Base-by-base conservation (phyloP, 2,329 filamentous ascomycete species). In the Trematosphaeria pertusa region DNA sequence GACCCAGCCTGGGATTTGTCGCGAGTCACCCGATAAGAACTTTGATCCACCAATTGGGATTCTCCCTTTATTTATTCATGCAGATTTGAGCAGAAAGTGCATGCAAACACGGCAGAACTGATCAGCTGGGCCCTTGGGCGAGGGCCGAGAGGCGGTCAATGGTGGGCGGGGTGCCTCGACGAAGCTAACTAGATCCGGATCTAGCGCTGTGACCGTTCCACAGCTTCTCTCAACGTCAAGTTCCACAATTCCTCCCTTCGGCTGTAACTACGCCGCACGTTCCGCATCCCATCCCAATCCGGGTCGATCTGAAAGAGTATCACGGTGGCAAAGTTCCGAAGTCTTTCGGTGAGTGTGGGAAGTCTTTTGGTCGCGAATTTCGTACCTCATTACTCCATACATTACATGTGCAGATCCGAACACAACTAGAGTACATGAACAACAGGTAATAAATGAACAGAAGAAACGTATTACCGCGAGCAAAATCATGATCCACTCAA, bases 351-450 rank as follows among this genome's bases (percentile, higher is more conserved):
- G 30, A 33, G 37, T 43, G 17, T n/a, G 22, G 24, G 30, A 44
- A 11, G 11, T 18, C 8, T 30, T 34, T 32, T 42, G 22, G 11
- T 19, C 12, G 20, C 31, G 18, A 38, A 40, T 32, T 40, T 35
- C 26, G 37, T 50, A 34, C 37, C 28, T 56, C 55, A 61, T 60
- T 60, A 59, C 44, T 48, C 46, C 50, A 57, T 60, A 64, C 59
- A 61, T 61, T 59, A 58, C 45, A 37, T 43, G 47, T 43, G 49
- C 43, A 51, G 42, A 53, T 44, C 38, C 40, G 40, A 48, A 50
- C 33, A 49, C 51, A 46, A 37, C 18, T 62, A 65, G 43, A 58
- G 19, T 64, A 64, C 59, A 65, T 51, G 54, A 52, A 59, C 32
- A 52, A 39, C 36, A 37, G 40, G 24, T 59, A 46, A 56, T 52